Conservation (phyloP, 352 stramenopile species). For the Phytophthora megakarya region DNA sequence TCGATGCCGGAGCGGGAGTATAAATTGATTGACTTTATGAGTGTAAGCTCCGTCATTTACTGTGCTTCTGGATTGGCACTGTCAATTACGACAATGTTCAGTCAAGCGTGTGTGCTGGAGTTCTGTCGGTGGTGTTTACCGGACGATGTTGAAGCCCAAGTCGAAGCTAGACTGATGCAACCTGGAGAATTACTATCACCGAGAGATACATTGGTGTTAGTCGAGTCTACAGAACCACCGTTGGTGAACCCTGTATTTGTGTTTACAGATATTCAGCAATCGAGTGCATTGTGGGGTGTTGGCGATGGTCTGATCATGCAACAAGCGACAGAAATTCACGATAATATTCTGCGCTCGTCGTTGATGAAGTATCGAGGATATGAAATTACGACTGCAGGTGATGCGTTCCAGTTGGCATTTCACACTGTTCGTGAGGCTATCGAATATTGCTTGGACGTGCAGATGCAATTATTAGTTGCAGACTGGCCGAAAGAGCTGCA, state of each 20-base stretch:
- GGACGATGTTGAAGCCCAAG: slow-evolving; percentile 50
- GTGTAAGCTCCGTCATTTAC: slow-evolving; percentile 45
- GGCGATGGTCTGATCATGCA: slow-evolving; percentile 52
- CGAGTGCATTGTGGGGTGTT: slow-evolving; percentile 55
- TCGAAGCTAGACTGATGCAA: slow-evolving; percentile 46
- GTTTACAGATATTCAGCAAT: slow-evolving; percentile 71
- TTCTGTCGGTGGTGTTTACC: slow-evolving; percentile 46
- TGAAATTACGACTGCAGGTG: slow-evolving; percentile 62
- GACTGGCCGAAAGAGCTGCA: slow-evolving; percentile 57
- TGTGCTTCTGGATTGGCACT: slow-evolving; percentile 42
- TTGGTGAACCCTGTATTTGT: slow-evolving; percentile 63
- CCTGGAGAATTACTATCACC: slow-evolving; percentile 40
- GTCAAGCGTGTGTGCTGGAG: slow-evolving; percentile 46
- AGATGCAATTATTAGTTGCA: slow-evolving; percentile 50
- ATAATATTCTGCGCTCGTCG: slow-evolving; percentile 49
- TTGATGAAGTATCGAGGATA: slow-evolving; percentile 62
- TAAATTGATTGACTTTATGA: slow-evolving; percentile 42
- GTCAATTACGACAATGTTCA: slow-evolving; percentile 53
- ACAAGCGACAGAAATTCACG: slow-evolving; percentile 55
- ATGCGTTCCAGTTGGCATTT: slow-evolving; percentile 66
- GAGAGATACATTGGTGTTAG: slow-evolving; percentile 28
- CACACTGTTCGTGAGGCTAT: slow-evolving; percentile 59
- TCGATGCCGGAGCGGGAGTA: slow-evolving; percentile 30
- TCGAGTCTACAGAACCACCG: slow-evolving; percentile 42
- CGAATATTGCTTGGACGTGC: slow-evolving; percentile 64